These are phyloP conservation scores for Mucor lusitanicus DNA, from an alignment of 371 early-diverging fungal genomes.

Conservation along the genomic window DNA sequence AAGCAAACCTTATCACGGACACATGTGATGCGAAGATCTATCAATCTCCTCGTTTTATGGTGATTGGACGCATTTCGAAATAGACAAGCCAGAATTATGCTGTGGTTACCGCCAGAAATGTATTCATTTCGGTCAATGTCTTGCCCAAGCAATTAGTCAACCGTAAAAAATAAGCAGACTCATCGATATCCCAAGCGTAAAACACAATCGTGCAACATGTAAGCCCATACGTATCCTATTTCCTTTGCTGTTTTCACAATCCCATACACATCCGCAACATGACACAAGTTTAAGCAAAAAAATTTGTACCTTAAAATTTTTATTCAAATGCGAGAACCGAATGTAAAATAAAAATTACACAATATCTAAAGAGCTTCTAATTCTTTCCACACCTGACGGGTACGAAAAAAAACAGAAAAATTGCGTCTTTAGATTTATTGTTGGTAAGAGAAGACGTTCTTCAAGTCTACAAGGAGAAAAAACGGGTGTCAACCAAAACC, in stretches of 20 bases:
- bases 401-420: not conserved
- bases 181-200: not conserved
- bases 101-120: not conserved
- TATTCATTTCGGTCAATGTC: not conserved
- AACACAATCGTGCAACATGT: not conserved
- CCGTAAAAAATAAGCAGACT: no score
- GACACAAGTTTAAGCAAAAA: not conserved
- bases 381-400: not conserved
- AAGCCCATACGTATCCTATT: not conserved
- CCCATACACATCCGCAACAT: not conserved
- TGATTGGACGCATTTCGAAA: not conserved
- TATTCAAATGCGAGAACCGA: not conserved
- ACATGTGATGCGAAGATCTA: not conserved
- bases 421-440: slow-evolving; percentile 28
- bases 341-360: not conserved
- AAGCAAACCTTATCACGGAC: not conserved
- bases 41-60: not conserved
- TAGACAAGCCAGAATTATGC: not conserved
- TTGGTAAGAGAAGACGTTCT: slow-evolving; percentile 58
- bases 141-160: no score
- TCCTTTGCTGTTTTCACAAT: not conserved
- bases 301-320: slow-evolving; percentile 1
- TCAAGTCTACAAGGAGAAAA: slow-evolving; percentile 34
- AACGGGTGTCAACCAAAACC: not conserved
- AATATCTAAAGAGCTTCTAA: not conserved